phyloP scores from a whole-genome alignment of 257 asterid species.

The Knoxia roxburghii region DNA sequence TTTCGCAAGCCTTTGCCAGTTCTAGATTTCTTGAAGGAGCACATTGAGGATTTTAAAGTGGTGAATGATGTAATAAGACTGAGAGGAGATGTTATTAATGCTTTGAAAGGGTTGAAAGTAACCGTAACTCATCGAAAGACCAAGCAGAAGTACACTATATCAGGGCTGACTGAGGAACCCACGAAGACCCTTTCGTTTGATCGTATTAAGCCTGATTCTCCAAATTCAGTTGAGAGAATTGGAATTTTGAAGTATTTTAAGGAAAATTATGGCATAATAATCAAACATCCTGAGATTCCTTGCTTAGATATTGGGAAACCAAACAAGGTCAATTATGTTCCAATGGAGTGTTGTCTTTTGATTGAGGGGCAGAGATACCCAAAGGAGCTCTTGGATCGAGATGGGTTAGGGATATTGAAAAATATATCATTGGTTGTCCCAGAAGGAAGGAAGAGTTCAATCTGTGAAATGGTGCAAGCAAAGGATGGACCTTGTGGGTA shows the following conservation, averaged over 20 bases:
- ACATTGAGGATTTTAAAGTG: constrained; percentile 17
- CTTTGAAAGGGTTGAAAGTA: constrained; percentile 56
- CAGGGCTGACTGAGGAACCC: constrained; percentile 18
- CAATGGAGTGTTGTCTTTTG: constrained; percentile 66
- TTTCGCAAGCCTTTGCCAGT: constrained; percentile 47
- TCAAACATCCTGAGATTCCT: constrained; percentile 40
- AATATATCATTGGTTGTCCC: constrained; percentile 42
- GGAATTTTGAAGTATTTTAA: constrained; percentile 42
- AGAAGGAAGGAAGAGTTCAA: constrained; percentile 30
- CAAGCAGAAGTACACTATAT: constrained; percentile 45
- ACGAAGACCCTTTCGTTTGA: constrained; percentile 29
- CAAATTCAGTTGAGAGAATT: constrained; percentile 16
- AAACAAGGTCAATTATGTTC: constrained; percentile 41
- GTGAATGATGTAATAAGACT: constrained; percentile 20
- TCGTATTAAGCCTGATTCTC: constrained; percentile 39
- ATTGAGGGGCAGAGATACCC: constrained; percentile 58
- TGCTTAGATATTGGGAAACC: constrained; percentile 51
- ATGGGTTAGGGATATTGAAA: constrained; percentile 16
- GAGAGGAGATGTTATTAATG: constrained; percentile 5
- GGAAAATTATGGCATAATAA: constrained; percentile 44
- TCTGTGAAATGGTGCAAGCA: constrained; percentile 47
- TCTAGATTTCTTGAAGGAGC: constrained; percentile 36
- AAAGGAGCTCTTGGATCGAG: constrained; percentile 44
- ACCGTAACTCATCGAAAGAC: constrained; percentile 52
- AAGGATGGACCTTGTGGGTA: constrained; percentile 79